A percentile compares a stretch with the other conserved stretches of the same genome.
These are phyloP conservation scores for Sordaria brevicollis DNA, from an alignment of 495 filamentous ascomycete species.

Conservation along the genomic window DNA sequence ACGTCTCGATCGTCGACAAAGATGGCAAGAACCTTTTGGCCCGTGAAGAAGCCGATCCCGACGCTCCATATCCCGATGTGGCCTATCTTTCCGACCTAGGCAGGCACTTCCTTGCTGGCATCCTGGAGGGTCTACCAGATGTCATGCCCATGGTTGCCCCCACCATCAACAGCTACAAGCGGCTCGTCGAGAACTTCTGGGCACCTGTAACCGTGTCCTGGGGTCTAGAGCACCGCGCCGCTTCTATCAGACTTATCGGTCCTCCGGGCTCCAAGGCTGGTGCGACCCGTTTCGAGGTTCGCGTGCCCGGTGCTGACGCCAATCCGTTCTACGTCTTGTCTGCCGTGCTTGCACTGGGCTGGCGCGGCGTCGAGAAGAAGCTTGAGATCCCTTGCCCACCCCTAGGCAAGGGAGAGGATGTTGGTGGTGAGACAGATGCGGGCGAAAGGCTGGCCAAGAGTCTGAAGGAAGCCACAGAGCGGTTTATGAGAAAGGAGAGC, in stretches of 20 bases:
- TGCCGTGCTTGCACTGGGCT: slow-evolving; percentile 75
- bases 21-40: slow-evolving; percentile 70
- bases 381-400: slow-evolving; percentile 74
- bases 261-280: slow-evolving; percentile 74
- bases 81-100: slow-evolving; percentile 76
- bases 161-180: slow-evolving; percentile 94
- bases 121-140: slow-evolving; percentile 81
- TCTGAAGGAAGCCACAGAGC: slow-evolving; percentile 67
- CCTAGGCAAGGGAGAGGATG: slow-evolving; percentile 70
- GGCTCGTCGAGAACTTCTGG: slow-evolving; percentile 98
- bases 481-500: slow-evolving; percentile 64
- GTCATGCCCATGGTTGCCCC: slow-evolving; percentile 93
- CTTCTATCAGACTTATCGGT: slow-evolving; percentile 78
- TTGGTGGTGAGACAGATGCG: slow-evolving; percentile 55
- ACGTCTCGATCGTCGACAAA: slow-evolving; percentile 68
- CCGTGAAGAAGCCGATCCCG: slow-evolving; percentile 57
- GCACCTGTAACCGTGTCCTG: slow-evolving; percentile 94
- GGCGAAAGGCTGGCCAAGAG: slow-evolving; percentile 69
- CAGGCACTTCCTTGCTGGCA: slow-evolving; percentile 84
- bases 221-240: slow-evolving; percentile 91
- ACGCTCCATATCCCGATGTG: slow-evolving; percentile 63
- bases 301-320: slow-evolving; percentile 81
- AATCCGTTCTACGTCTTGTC: slow-evolving; percentile 86
- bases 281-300: slow-evolving; percentile 84
- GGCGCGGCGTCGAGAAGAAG: slow-evolving; percentile 84